Base-by-base conservation (phyloP, 1,139 yeast genomes). In the Saccharomyces hybrid region DNA sequence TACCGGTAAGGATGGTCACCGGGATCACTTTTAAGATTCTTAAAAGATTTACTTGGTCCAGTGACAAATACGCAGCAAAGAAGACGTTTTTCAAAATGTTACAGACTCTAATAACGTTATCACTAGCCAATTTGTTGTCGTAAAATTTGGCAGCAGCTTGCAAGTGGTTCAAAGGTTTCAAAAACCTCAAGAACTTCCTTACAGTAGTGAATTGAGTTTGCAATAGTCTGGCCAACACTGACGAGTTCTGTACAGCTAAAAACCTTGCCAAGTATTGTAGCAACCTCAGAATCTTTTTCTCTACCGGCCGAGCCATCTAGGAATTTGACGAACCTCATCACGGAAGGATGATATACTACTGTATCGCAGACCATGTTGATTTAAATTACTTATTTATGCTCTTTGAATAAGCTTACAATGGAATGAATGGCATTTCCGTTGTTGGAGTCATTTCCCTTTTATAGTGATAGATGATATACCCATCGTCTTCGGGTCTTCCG, bases 201-300 rank as follows among this genome's bases (percentile, higher is more conserved):
- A 89, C 78, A 5, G 64, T 49, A 1, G 68, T 59, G 60, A 86
- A 75, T 16, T 88, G 82, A 42, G 85, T 77, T 59, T 84, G 83
- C 51, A 71, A 69, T 70, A 83, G 84, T 56, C 73, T 75, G 49
- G 84, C 79, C 21, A 80, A 67, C 51, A 78, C 77, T 52, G 75
- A 71, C 26, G 90, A 90, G 63, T 81, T 77, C 64, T 84, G 81
- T 55, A 77, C 77, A 49, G 83, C 78, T 55, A 88, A 73, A 71
- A 90, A 86, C 59, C 96, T 77, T 16, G 89, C 79, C 64, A 88
- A 77, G 73, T 91, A 91, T 62, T 95, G 97, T 54, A 90, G 79
- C 56, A 88, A 74, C 65, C 53, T 48, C n/a, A 51, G 21, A n/a
- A 48, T 32, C 48, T 91, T 91, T 91, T 70, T 91, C 97, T 63